Conservation (phyloP, 2,329 filamentous ascomycete species). For the Fusarium tricinctum region DNA sequence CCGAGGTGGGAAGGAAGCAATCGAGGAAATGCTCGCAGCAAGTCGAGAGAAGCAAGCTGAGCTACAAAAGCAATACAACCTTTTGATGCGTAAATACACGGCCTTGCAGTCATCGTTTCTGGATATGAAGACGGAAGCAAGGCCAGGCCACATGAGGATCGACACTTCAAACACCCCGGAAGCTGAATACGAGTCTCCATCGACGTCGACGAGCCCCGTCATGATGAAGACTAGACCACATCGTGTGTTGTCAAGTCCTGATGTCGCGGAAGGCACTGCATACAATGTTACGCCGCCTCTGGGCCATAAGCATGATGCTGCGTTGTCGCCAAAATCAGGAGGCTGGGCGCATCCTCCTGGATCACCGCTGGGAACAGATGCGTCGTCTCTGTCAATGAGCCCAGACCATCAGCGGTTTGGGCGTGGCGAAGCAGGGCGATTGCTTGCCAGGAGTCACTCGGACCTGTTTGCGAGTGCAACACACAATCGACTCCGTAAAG, state of each 20-base stretch:
- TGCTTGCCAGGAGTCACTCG: conserved; percentile 41
- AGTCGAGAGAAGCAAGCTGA: conserved; percentile 67
- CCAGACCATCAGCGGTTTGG: conserved; percentile 62
- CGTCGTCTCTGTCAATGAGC: conserved; percentile 50
- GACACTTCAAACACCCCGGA: conserved; percentile 44
- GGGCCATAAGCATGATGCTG: conserved; percentile 52
- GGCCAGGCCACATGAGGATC: conserved; percentile 39
- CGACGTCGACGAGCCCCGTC: conserved; percentile 57
- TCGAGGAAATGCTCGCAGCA: conserved; percentile 64
- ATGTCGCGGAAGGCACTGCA: conserved; percentile 58
- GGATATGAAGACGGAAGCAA: conserved; percentile 59
- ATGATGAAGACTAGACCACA: conserved; percentile 56
- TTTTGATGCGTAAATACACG: conserved; percentile 66
- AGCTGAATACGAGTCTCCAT: conserved; percentile 54
- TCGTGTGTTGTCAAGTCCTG: conserved; percentile 61
- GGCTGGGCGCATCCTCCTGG: conserved; percentile 55
- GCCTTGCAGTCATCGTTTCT: conserved; percentile 65
- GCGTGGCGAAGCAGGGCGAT: conserved; percentile 58
- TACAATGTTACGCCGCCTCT: conserved; percentile 62
- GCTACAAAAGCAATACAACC: conserved; percentile 65
- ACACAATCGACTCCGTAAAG: conserved; percentile 63
- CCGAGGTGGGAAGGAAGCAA: conserved; percentile 53
- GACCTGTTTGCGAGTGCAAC: conserved; percentile 58
- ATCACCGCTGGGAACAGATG: conserved; percentile 56
- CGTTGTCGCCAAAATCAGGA: conserved; percentile 50